Evolutionary conservation across 345 rosid genomes (phyloP).

Genomic region (Citrus cavaleriei): DNA sequence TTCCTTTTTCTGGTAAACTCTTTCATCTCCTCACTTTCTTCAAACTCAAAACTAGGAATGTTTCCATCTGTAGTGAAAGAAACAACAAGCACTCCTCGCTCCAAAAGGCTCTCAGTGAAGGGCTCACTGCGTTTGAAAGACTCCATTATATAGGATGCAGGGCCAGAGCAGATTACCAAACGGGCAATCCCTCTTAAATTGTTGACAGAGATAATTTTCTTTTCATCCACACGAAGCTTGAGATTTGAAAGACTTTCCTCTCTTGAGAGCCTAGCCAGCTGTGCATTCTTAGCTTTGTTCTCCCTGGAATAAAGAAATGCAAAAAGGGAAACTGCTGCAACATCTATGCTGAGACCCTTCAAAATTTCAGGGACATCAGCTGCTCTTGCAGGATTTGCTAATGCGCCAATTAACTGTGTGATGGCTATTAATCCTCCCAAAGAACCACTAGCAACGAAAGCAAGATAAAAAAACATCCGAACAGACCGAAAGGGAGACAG

Average conservation of each 20-base stretch:
- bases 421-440: slow-evolving; percentile 84
- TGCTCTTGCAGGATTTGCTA: slow-evolving; percentile 68
- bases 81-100: slow-evolving; percentile 88
- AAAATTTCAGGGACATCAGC: slow-evolving; percentile 58
- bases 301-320: slow-evolving; percentile 77
- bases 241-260: slow-evolving; percentile 90
- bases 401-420: slow-evolving; percentile 69
- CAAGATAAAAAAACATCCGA: slow-evolving; percentile 91
- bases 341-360: slow-evolving; percentile 68
- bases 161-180: slow-evolving; percentile 86
- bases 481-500: slow-evolving; percentile 88
- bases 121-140: slow-evolving; percentile 73
- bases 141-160: slow-evolving; percentile 60
- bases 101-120: slow-evolving; percentile 67
- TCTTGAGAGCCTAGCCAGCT: slow-evolving; percentile 79
- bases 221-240: slow-evolving; percentile 70
- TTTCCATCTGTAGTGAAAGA: slow-evolving; percentile 75
- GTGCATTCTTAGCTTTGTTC: slow-evolving; percentile 69
- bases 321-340: slow-evolving; percentile 71
- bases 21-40: slow-evolving; percentile 56
- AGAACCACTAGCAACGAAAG: slow-evolving; percentile 73
- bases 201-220: slow-evolving; percentile 54
- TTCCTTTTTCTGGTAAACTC: slow-evolving; percentile 51
- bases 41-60: slow-evolving; percentile 55
- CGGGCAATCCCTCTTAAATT: slow-evolving; percentile 75